phyloP scores from a whole-genome alignment of 2,329 filamentous ascomycete genomes.

The Colletotrichum noveboracense region DNA sequence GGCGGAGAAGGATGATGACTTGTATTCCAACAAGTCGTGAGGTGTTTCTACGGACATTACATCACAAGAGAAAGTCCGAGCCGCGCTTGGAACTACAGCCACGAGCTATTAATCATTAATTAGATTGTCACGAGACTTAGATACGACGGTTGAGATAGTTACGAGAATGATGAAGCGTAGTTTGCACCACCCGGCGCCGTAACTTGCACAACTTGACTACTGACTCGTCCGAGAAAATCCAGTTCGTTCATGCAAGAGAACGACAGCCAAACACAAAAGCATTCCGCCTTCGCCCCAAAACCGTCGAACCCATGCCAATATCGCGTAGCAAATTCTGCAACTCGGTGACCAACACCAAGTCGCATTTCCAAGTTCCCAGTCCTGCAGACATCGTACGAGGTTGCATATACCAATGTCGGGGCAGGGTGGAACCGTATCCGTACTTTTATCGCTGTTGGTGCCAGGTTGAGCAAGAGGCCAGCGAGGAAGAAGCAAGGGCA shows the following conservation, averaged over 20 bases:
- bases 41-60: not conserved
- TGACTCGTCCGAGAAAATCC: not conserved
- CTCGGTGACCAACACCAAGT: not conserved
- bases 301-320: not conserved
- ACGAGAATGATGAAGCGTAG: not conserved
- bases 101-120: not conserved
- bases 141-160: not conserved
- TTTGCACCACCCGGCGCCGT: not conserved
- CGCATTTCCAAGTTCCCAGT: not conserved
- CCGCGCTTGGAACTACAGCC: not conserved
- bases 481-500: not conserved
- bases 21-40: not conserved
- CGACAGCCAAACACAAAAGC: not conserved
- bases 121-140: not conserved
- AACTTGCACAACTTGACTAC: not conserved
- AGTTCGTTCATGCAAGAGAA: not conserved
- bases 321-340: not conserved
- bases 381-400: not conserved
- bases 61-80: not conserved
- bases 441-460: not conserved
- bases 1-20: constrained; percentile 33
- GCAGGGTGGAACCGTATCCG: not conserved
- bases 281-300: not conserved
- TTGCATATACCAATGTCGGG: not conserved
- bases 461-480: not conserved